Evolutionary conservation across 2,329 filamentous ascomycete species (phyloP), one percentile per base, ranked within the genome.

Genomic region (Cercospora sesami): DNA sequence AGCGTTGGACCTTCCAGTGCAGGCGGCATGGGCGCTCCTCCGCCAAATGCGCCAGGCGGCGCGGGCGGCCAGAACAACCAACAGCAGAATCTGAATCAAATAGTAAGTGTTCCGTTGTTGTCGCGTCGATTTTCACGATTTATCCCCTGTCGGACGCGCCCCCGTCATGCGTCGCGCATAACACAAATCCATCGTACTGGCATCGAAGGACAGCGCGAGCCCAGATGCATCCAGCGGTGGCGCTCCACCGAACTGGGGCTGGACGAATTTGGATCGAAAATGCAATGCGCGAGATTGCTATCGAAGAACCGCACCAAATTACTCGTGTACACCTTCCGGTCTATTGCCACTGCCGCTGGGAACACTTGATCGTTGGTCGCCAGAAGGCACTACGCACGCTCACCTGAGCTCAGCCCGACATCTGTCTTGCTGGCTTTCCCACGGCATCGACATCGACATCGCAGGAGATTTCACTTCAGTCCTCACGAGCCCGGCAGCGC

Each of bases 31-130:
- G 81, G 78, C 69, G 79, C 81, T 4, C 81, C 81, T 51, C 78
- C 79, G 71, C 81, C 81, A 51, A 80, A 83, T 68, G 80, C 84
- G 68, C 80, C 85, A 68, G 79, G 70, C 75, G 79, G 67, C 36
- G 58, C 66, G 39, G 64, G 26, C 31, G 69, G 69, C 48, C 83
- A 59, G 80, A 89, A 93, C 81, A 93, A 91, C 2, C 93, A 91
- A 2, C 93, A 94, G 71, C 92, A 96, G 75, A 96, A 97, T 77
- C 81, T 97, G 1, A 98, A 98, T 75, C 93, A 97, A 74, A 98
- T 98, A 80, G 94, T 97, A 86, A 86, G 94, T 84, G 30, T 33
- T 1, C 28, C 28, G 33, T 53, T 26, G 36, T 36, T 39, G 14
- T n/a, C 31, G 55, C 55, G 31, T 36, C 12, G 31, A 33, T 18